Evolutionary conservation across 805 yeast genomes (phyloP).

Genomic region (Sugiyamaella smithiae): DNA sequence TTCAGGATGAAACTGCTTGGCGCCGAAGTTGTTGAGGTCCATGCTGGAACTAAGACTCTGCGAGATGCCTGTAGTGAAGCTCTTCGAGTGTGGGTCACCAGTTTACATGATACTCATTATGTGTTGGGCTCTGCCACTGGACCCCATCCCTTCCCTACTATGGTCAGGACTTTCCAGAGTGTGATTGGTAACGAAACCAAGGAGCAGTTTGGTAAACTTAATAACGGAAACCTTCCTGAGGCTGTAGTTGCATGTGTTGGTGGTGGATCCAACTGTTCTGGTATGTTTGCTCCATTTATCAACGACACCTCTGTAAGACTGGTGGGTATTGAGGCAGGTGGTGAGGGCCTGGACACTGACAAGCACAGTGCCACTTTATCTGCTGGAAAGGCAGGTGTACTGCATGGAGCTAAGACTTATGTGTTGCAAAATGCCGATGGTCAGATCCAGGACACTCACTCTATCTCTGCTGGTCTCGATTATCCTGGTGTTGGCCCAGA

Average conservation of each 20-base stretch:
- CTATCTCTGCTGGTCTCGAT: slow-evolving; percentile 97
- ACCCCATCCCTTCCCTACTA: slow-evolving; percentile 98
- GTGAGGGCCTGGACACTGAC: slow-evolving; percentile 89
- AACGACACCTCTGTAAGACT: slow-evolving; percentile 72
- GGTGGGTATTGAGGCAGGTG: slow-evolving; percentile 98
- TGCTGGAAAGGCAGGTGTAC: slow-evolving; percentile 95
- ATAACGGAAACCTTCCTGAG: slow-evolving; percentile 83
- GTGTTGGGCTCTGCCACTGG: slow-evolving; percentile 98
- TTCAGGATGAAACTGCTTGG: slow-evolving; percentile 97
- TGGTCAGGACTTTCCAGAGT: slow-evolving; percentile 97
- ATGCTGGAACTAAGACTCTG: slow-evolving; percentile 91
- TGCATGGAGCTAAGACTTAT: slow-evolving; percentile 96
- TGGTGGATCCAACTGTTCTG: slow-evolving; percentile 97
- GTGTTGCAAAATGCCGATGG: slow-evolving; percentile 91
- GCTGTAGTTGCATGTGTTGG: slow-evolving; percentile 98
- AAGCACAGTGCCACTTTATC: slow-evolving; percentile 92
- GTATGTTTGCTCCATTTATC: slow-evolving; percentile 93
- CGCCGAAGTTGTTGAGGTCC: slow-evolving; percentile 90
- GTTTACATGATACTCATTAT: slow-evolving; percentile 83
- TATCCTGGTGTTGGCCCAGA: slow-evolving; percentile 99
- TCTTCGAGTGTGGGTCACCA: slow-evolving; percentile 90
- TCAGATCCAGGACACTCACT: slow-evolving; percentile 96
- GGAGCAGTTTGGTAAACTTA: slow-evolving; percentile 77
- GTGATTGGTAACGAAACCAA: slow-evolving; percentile 95
- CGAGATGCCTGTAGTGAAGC: slow-evolving; percentile 99